Percentiles rank a stretch among this genome's conserved stretches.
These are phyloP conservation scores for Narthecium ossifragum DNA, from an alignment of 106 monocot genomes.

Conservation along the genomic window DNA sequence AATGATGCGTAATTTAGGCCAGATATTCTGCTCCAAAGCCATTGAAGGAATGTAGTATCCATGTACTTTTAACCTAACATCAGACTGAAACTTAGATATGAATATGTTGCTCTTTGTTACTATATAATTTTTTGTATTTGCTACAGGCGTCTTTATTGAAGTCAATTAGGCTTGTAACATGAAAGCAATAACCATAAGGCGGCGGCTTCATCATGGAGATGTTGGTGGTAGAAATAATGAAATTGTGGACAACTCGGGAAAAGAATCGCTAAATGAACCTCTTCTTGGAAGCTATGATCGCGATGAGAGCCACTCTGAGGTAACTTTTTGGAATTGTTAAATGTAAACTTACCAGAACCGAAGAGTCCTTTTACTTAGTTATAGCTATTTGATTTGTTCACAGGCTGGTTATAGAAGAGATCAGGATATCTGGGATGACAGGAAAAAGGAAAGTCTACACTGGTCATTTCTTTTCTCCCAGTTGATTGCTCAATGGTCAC, in stretches of 20 bases:
- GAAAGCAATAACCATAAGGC: conserved; percentile 55
- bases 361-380: background rate
- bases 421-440: conserved; percentile 47
- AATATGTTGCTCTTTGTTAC: too few relatives aligned
- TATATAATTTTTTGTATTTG: too few relatives aligned
- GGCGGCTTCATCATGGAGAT: conserved; percentile 62
- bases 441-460: conserved; percentile 53
- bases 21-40: too few relatives aligned
- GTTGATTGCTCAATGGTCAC: conserved; percentile 80
- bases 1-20: too few relatives aligned
- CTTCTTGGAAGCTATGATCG: conserved; percentile 41
- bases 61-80: too few relatives aligned
- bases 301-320: conserved; percentile 31
- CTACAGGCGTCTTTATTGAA: background rate
- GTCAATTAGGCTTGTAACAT: conserved; percentile 14
- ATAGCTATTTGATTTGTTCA: conserved; percentile 1
- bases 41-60: too few relatives aligned
- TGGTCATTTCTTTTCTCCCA: conserved; percentile 73
- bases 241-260: conserved; percentile 22
- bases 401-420: conserved; percentile 31
- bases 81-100: too few relatives aligned
- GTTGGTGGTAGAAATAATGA: conserved; percentile 66
- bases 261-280: conserved; percentile 63
- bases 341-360: background rate
- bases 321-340: conserved; percentile 2